Base-by-base conservation (phyloP, 805 yeast species). In the Kuraishia ogatae region DNA sequence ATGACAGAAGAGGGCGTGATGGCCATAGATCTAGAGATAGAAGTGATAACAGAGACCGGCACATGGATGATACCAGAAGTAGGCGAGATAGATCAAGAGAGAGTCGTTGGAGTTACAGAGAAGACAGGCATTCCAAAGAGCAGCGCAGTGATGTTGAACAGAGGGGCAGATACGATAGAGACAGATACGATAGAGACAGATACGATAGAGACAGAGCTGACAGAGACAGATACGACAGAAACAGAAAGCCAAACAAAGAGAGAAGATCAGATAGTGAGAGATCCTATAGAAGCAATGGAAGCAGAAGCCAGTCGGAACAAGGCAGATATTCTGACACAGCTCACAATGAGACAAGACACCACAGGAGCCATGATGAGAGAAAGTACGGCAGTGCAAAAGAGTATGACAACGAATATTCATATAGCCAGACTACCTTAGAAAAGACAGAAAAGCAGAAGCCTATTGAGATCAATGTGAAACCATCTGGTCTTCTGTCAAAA, bases 401-500 rank as follows among this genome's bases (percentile, higher is more conserved):
- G n/a, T 15, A 35, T 15, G 17, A 15, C 13, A 15, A 11, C 7
- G 43, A 5, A 35, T 3, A 35, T 7, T 15, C 43, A 35, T 15
- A 10, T 35, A 17, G 4, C 43, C 5, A 26, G 29, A 11, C 43
- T 8, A 3, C 17, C 3, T 5, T 17, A 17, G 43, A 35, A 35
- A 35, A 8, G 13, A 11, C 43, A 35, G 43, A 10, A 35, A 50
- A 50, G 24, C 51, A 43, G 21, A 50, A 50, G 22, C 22, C 15
- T n/a, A 17, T 50, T 20, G 26, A 50, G 23, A 35, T 50, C 11
- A 68, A 69, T 55, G 75, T 73, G 59, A 67, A 69, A 53, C 72
- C 73, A 1, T 73, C 80, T 0, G 80, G 80, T 1, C 57, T 74
- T 2, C 58, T 77, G 39, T 77, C 77, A 28, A 66, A 69, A 55